Evolutionary conservation across 495 filamentous ascomycete genomes (phyloP).

Genomic region (Lophiostoma macrostomum): DNA sequence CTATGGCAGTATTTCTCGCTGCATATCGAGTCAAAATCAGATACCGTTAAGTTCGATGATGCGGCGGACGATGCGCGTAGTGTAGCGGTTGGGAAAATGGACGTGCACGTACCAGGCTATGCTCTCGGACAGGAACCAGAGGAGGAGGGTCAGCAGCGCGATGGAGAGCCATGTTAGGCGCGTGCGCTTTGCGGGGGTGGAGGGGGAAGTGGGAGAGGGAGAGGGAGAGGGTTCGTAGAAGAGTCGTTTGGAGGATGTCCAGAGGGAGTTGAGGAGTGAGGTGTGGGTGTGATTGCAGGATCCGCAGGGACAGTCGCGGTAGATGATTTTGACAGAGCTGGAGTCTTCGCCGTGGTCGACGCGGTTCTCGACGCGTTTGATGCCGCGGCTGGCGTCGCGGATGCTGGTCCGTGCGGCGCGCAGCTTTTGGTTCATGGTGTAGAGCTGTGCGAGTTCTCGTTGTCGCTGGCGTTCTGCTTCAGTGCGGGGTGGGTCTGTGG

Average conservation of each 20-base stretch:
- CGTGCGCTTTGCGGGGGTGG: neutral
- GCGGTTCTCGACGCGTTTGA: conserved; percentile 38
- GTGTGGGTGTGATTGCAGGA: conserved; percentile 4
- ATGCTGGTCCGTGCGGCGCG: conserved; percentile 38
- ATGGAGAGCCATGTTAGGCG: conserved; percentile 30
- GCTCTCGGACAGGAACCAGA: conserved; percentile 25
- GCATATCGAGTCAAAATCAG: no score
- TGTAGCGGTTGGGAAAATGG: neutral
- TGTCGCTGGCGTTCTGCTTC: conserved; percentile 37
- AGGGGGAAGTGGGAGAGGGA: no score
- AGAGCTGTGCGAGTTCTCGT: conserved; percentile 37
- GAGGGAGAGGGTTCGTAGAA: conserved; percentile 24
- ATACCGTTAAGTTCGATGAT: no score
- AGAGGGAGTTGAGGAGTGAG: neutral
- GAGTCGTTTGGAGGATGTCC: conserved; percentile 18
- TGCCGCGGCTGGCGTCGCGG: conserved; percentile 39
- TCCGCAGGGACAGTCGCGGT: conserved; percentile 28
- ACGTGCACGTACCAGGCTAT: conserved; percentile 24
- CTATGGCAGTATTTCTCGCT: conserved; percentile 29
- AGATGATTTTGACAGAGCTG: conserved; percentile 6
- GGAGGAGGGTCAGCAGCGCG: conserved; percentile 9
- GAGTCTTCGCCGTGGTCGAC: conserved; percentile 30
- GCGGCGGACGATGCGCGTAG: neutral
- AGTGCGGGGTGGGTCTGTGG: conserved; percentile 13
- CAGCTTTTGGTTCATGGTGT: conserved; percentile 40